phyloP scores from a whole-genome alignment of 257 asterid genomes.

The Cruciata laevipes region DNA sequence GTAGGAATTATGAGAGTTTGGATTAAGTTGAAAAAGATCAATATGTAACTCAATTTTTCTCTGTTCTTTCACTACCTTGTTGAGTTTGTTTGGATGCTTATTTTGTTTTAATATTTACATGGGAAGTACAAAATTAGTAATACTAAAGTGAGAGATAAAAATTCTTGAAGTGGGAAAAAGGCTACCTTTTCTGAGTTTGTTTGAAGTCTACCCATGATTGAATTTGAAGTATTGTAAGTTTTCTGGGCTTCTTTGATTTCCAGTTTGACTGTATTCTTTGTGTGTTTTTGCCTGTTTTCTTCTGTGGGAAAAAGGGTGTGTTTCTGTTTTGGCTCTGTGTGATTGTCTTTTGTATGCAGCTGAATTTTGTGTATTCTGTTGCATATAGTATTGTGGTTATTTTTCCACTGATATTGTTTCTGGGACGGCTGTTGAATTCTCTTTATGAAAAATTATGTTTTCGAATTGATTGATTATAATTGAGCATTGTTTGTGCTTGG shows the following conservation, averaged over 20 bases:
- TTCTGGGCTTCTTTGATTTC: conserved; percentile 8
- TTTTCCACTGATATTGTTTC: background rate
- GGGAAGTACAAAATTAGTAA: background rate
- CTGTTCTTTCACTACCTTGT: background rate
- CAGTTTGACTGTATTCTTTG: conserved; percentile 3
- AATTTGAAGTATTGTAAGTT: conserved; percentile 9
- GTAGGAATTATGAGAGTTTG: too few species aligned
- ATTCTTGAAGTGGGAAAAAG: background rate
- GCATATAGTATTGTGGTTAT: background rate
- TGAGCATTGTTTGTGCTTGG: background rate
- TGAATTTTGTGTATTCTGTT: background rate
- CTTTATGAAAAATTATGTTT: too few species aligned
- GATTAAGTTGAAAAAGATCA: too few species aligned
- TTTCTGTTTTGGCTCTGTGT: background rate
- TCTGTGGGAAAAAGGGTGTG: background rate
- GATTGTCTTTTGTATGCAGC: background rate
- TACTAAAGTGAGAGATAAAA: background rate
- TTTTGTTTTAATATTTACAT: background rate
- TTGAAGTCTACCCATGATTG: too few species aligned
- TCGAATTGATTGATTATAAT: background rate
- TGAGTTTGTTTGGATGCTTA: background rate
- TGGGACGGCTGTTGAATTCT: too few species aligned
- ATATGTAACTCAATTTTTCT: background rate
- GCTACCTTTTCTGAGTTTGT: background rate
- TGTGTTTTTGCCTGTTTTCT: conserved; percentile 5